Conservation (phyloP, 331 rosid species). For the Arachis monticola region DNA sequence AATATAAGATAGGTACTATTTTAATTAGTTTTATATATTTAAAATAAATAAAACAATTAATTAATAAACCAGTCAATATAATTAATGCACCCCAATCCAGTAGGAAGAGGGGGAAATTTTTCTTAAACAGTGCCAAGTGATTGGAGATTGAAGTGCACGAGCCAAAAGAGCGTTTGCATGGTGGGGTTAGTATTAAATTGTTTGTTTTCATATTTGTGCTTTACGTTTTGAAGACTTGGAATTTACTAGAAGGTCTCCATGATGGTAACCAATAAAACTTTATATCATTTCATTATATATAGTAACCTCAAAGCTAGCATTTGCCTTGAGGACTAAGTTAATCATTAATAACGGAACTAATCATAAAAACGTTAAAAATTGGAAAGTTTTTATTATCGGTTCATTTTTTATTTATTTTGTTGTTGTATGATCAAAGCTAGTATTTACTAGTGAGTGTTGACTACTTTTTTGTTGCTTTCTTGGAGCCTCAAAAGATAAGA, state of each 20-base stretch:
- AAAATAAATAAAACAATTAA: too few relatives aligned
- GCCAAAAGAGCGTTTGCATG: neutral
- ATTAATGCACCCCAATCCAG: too few relatives aligned
- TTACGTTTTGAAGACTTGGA: neutral
- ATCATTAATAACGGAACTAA: neutral
- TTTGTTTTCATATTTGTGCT: neutral
- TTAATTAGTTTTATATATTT: too few relatives aligned
- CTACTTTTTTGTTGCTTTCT: too few relatives aligned
- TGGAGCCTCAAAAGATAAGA: too few relatives aligned
- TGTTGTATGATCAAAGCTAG: too few relatives aligned
- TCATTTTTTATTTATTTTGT: neutral
- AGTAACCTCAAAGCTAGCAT: neutral
- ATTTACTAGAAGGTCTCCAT: conserved; percentile 42
- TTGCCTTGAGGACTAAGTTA: conserved; percentile 36
- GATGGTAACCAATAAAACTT: conserved; percentile 34
- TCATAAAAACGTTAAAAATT: neutral
- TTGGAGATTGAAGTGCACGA: conserved; percentile 20
- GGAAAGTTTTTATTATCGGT: too few relatives aligned
- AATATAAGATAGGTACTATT: too few relatives aligned
- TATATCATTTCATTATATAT: neutral
- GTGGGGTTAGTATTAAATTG: neutral
- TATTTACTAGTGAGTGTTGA: too few relatives aligned
- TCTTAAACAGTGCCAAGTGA: too few relatives aligned
- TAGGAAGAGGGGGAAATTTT: too few relatives aligned
- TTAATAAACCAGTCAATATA: too few relatives aligned